These are phyloP conservation scores for Aspergillus pseudotamarii DNA, from an alignment of 2,329 filamentous ascomycete genomes.

Conservation along the genomic window DNA sequence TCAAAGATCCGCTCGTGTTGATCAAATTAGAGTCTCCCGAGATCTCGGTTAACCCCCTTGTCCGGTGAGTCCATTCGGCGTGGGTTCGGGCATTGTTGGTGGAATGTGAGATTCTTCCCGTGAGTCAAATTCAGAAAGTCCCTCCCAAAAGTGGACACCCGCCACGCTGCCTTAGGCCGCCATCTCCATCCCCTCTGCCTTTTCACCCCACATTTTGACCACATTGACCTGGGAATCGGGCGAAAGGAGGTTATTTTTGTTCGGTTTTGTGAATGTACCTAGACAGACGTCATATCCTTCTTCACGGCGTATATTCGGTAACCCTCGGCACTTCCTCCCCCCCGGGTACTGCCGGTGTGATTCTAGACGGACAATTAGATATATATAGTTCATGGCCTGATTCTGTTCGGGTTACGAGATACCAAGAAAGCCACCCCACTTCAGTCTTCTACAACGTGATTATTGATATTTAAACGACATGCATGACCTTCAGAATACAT, in stretches of 20 bases:
- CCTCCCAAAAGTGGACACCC: not conserved
- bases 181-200: not conserved
- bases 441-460: not conserved
- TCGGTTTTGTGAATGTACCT: not conserved
- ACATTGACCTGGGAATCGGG: not conserved
- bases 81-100: not conserved
- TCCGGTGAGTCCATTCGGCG: not conserved
- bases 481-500: not conserved
- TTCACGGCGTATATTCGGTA: not conserved
- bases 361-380: not conserved
- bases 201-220: not conserved
- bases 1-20: not conserved
- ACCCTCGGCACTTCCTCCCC: not conserved
- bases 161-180: not conserved
- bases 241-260: not conserved
- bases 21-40: too few species aligned
- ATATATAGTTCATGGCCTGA: conserved; percentile 4
- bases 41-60: not conserved
- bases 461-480: not conserved
- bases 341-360: not conserved
- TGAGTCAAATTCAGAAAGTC: not conserved
- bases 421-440: not conserved
- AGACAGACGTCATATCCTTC: not conserved
- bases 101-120: not conserved
- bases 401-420: not conserved